phyloP scores from a whole-genome alignment of 2,329 filamentous ascomycete genomes.

The Monosporascus sp. region DNA sequence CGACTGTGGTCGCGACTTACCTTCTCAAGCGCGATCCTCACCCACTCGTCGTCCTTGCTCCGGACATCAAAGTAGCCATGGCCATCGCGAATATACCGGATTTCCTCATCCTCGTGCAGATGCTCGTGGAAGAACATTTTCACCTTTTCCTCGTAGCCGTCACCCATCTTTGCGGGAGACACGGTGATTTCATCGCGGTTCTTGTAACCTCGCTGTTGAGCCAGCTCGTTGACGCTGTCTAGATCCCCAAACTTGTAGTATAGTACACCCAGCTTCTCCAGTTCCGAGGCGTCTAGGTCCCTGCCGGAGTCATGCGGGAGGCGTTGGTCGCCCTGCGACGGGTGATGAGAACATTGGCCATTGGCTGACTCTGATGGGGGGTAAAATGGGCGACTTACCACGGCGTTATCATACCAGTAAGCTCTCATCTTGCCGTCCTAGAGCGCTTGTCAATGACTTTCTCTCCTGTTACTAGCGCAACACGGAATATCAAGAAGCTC shows the following conservation, averaged over 20 bases:
- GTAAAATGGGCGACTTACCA: slow-evolving; percentile 34
- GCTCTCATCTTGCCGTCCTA: slow-evolving; percentile 44
- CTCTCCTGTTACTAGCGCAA: background rate
- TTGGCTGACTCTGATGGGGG: slow-evolving; percentile 4
- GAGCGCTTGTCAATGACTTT: background rate
- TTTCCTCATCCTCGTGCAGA: slow-evolving; percentile 97
- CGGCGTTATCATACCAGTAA: slow-evolving; percentile 53
- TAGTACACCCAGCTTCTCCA: slow-evolving; percentile 72
- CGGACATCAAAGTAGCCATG: slow-evolving; percentile 92
- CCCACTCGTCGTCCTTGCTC: slow-evolving; percentile 78
- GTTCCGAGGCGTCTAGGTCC: slow-evolving; percentile 57
- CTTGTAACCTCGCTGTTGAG: slow-evolving; percentile 73
- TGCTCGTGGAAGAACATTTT: slow-evolving; percentile 94
- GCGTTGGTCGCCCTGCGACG: slow-evolving; percentile 80
- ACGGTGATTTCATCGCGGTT: slow-evolving; percentile 93
- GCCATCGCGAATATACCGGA: slow-evolving; percentile 86
- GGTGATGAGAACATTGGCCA: background rate
- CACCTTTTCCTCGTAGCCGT: slow-evolving; percentile 86
- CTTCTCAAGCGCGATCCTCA: slow-evolving; percentile 79
- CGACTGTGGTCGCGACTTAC: slow-evolving; percentile 28
- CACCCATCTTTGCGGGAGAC: slow-evolving; percentile 79
- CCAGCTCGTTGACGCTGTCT: slow-evolving; percentile 67
- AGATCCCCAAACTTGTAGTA: slow-evolving; percentile 67
- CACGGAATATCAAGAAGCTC: too few species aligned
- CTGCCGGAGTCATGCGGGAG: slow-evolving; percentile 82